Evolutionary conservation across 2,329 filamentous ascomycete genomes (phyloP).

Genomic region (Diaporthe helianthi): DNA sequence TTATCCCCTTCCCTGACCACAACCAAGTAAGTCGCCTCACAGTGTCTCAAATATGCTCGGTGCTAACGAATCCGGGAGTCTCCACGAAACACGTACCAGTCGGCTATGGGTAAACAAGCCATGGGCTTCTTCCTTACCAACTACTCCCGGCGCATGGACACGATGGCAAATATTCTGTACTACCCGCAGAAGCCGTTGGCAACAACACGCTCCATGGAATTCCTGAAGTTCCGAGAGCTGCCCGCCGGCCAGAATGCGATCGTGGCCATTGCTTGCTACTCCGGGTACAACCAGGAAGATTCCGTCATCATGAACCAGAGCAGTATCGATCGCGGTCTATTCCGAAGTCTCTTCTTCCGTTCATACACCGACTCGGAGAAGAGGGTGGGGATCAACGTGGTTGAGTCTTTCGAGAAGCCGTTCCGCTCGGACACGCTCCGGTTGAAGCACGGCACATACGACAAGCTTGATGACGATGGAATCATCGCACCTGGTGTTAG

Average conservation of each 20-base stretch:
- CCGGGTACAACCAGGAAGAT: conserved; percentile 99
- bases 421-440: conserved; percentile 86
- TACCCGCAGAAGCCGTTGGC: conserved; percentile 98
- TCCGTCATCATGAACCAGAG: conserved; percentile 99
- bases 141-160: conserved; percentile 96
- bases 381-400: conserved; percentile 88
- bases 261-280: conserved; percentile 96
- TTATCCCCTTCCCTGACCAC: conserved; percentile 99
- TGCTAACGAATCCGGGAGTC: conserved; percentile 64
- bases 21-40: conserved; percentile 70
- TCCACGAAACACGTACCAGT: conserved; percentile 98
- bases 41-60: not conserved
- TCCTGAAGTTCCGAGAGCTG: conserved; percentile 95
- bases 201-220: conserved; percentile 98
- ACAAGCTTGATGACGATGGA: conserved; percentile 97
- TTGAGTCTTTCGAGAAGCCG: conserved; percentile 96
- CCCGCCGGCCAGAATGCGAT: conserved; percentile 98
- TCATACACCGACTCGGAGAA: conserved; percentile 98
- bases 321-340: conserved; percentile 95
- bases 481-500: conserved; percentile 93
- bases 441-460: conserved; percentile 93
- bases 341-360: conserved; percentile 97
- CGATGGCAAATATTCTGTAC: conserved; percentile 98
- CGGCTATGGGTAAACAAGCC: conserved; percentile 99
- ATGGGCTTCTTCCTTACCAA: conserved; percentile 99